Evolutionary conservation across 2,329 filamentous ascomycete genomes (phyloP).

Genomic region (Teratosphaeria epicoccoides): DNA sequence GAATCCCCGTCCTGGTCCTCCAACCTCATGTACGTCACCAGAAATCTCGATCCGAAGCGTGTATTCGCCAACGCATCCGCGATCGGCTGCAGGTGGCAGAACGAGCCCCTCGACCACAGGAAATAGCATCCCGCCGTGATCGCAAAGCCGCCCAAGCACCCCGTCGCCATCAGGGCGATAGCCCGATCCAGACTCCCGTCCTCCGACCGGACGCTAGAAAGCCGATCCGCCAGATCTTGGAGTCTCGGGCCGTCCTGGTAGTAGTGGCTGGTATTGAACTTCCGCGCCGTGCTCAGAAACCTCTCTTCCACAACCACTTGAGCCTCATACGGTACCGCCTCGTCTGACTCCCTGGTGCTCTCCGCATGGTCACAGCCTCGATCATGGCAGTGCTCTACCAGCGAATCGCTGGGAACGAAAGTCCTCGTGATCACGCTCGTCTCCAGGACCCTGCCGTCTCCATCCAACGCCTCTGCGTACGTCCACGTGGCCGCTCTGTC

Average conservation of each 20-base stretch:
- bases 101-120: constrained; percentile 1
- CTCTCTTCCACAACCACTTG: constrained; percentile 12
- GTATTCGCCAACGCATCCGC: constrained; percentile 1
- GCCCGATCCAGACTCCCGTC: neutral
- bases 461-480: constrained; percentile 26
- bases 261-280: constrained; percentile 26
- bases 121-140: constrained; percentile 2
- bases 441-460: constrained; percentile 20
- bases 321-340: constrained; percentile 14
- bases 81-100: constrained; percentile 2
- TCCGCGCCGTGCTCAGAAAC: constrained; percentile 22
- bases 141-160: constrained; percentile 6
- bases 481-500: constrained; percentile 18
- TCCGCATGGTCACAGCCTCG: constrained; percentile 21
- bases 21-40: constrained; percentile 12
- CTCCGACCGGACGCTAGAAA: neutral
- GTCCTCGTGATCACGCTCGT: constrained; percentile 26
- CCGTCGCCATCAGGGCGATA: constrained; percentile 4
- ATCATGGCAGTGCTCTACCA: constrained; percentile 24
- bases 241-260: constrained; percentile 10
- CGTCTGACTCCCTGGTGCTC: constrained; percentile 10
- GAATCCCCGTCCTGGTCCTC: constrained; percentile 12
- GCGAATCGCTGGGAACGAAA: constrained; percentile 25
- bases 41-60: constrained; percentile 8
- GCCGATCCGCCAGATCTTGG: neutral